Percentiles rank a stretch among this genome's conserved stretches.
Evolutionary conservation across 495 filamentous ascomycete genomes (phyloP).

Genomic region (Chaetomidium leptoderma): DNA sequence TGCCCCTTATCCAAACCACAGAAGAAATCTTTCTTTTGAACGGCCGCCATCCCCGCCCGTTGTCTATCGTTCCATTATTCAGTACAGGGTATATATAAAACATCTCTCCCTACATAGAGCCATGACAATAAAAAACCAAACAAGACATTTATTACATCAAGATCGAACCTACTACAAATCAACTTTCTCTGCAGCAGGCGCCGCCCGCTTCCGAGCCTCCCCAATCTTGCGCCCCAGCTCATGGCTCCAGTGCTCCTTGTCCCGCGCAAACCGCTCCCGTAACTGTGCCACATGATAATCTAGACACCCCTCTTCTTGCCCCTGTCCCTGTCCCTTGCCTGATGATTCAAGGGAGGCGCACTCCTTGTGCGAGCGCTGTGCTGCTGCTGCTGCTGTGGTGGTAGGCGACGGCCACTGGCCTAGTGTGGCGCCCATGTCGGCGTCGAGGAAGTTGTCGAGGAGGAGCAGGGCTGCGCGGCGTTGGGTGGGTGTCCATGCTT

Average conservation of each 20-base stretch:
- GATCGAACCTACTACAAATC: constrained; percentile 20
- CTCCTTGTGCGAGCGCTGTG: constrained; percentile 23
- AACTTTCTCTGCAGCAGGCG: constrained; percentile 14
- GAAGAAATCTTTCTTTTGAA: no score
- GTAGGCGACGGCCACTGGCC: constrained; percentile 50
- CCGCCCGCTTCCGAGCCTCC: neutral
- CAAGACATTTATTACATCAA: no score
- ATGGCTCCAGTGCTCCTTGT: constrained; percentile 32
- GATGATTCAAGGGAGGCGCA: constrained; percentile 23
- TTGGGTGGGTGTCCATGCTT: constrained; percentile 39
- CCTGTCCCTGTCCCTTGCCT: neutral
- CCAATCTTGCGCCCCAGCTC: constrained; percentile 20
- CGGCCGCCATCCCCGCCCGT: no score
- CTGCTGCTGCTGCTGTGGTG: no score
- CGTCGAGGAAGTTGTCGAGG: constrained; percentile 57
- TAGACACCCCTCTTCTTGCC: constrained; percentile 38
- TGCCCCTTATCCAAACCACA: no score
- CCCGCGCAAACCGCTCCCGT: constrained; percentile 13
- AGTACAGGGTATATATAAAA: no score
- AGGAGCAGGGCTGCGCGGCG: constrained; percentile 49
- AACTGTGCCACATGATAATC: constrained; percentile 36
- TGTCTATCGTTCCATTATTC: no score
- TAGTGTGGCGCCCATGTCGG: constrained; percentile 50
- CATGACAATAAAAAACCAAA: no score
- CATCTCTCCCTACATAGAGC: no score